These are phyloP conservation scores for Trichomonas tenax DNA, from an alignment of 208 protist genomes.

Conservation along the genomic window DNA sequence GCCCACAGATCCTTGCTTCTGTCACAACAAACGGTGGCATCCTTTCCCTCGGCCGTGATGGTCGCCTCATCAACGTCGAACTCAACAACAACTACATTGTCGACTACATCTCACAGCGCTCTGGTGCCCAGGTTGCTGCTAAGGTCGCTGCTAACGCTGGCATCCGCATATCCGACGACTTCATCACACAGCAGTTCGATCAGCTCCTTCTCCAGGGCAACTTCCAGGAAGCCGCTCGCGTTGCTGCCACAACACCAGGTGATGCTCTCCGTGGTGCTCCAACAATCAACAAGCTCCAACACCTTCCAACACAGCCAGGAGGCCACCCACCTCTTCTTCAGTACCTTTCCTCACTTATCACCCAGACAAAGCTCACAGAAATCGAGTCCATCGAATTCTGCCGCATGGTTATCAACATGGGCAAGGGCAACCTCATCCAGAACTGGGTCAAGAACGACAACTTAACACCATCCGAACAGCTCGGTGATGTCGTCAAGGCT, in stretches of 20 bases:
- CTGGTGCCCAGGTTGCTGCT: neutral
- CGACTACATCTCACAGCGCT: neutral
- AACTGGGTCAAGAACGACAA: conserved; percentile 95
- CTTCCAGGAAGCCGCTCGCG: conserved; percentile 76
- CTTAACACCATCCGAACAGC: conserved; percentile 84
- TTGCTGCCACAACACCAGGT: conserved; percentile 73
- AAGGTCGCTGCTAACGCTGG: neutral
- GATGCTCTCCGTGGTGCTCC: conserved; percentile 73
- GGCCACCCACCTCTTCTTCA: conserved; percentile 32
- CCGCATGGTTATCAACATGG: conserved; percentile 70
- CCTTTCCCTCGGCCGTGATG: neutral
- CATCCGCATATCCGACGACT: neutral
- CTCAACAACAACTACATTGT: neutral
- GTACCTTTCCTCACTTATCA: conserved; percentile 21
- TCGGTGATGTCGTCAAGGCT: conserved; percentile 82
- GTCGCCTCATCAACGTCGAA: neutral
- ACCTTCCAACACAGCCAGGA: conserved; percentile 44
- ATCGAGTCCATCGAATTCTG: conserved; percentile 91
- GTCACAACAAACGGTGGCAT: neutral
- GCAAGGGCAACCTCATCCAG: conserved; percentile 60
- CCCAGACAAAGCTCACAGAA: conserved; percentile 53
- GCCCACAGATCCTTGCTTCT: neutral
- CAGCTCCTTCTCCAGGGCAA: conserved; percentile 64
- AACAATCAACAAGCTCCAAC: conserved; percentile 78
- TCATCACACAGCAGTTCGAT: conserved; percentile 66